phyloP scores from a whole-genome alignment of 1,284 basidiomycete species.

The Golubevia sp. region DNA sequence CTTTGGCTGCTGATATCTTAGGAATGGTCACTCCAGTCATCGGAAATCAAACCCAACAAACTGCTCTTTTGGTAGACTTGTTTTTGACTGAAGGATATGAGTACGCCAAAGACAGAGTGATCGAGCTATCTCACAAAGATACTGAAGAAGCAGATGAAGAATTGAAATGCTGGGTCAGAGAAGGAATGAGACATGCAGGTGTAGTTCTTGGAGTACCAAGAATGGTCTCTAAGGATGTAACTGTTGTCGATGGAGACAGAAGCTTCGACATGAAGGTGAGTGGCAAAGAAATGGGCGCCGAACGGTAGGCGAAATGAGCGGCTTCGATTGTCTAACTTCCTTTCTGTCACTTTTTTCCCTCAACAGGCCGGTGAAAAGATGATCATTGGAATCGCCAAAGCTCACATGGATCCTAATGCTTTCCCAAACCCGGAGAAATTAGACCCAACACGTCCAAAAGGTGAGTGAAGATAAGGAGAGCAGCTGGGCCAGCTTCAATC shows the following conservation, averaged over 20 bases:
- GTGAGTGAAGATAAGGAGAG: too few species aligned
- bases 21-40: slow-evolving; percentile 20
- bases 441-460: slow-evolving; percentile 65
- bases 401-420: slow-evolving; percentile 63
- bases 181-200: slow-evolving; percentile 18
- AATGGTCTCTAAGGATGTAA: slow-evolving; percentile 9
- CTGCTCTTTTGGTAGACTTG: slow-evolving; percentile 17
- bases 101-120: slow-evolving; percentile 15
- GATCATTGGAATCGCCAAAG: slow-evolving; percentile 22
- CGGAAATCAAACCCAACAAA: slow-evolving; percentile 20
- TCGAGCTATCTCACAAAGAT: slow-evolving; percentile 13
- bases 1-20: slow-evolving; percentile 9
- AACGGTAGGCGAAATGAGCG: too few species aligned
- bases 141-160: slow-evolving; percentile 16
- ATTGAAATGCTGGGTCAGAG: slow-evolving; percentile 15
- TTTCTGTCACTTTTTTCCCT: slow-evolving; percentile 5
- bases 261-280: slow-evolving; percentile 13
- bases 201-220: slow-evolving; percentile 21
- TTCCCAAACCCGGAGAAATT: slow-evolving; percentile 67
- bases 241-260: slow-evolving; percentile 13
- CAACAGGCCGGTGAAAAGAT: slow-evolving; percentile 37
- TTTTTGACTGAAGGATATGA: slow-evolving; percentile 13
- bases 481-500: too few species aligned
- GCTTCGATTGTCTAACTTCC: slow-evolving; percentile 70
- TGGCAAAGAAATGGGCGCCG: not conserved